Base-by-base conservation (phyloP, 2,329 filamentous ascomycete species). In the Dothiorella sarmentorum region DNA sequence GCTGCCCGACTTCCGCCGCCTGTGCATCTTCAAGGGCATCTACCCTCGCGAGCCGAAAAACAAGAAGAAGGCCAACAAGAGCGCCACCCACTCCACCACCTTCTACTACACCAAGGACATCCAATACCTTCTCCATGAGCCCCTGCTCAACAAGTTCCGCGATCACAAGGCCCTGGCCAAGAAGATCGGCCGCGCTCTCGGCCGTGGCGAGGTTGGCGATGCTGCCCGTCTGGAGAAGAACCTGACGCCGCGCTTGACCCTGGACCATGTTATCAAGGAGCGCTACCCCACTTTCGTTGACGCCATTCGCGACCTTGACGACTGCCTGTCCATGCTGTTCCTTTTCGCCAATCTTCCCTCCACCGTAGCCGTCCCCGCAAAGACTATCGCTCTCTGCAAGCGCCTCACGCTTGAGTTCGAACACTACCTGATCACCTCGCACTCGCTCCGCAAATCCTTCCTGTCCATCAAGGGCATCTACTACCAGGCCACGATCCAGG, bases 11-110 rank as follows among this genome's bases (percentile, higher is more conserved):
- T 99, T 99, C 79, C 88, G 94, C 78, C 89, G 96, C 78, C 83
- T 99, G 73, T 99, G 94, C 80, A 99, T 99, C 75, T 99, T 96
- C 88, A 97, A 97, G 81, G 94, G 83, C 81, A 97, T 99, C 74
- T 99, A 97, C 77, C 94, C 94, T 65, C 89, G 94, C 70, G 94
- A 99, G 80, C 94, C 94, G 63, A 86, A 94, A 71, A 96, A 89
- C 80, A 93, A 91, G 81, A 97, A 96, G 81, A 97, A 97, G 84
- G 94, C 90, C 40, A 90, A 89, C 71, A 96, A 95, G 76, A 91
- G 90, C 61, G 86, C 91, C 24, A 96, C 90, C 33, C 86, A 88
- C 62, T 92, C 89, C 58, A 97, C 93, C 26, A 99, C 94, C 62
- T 99, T 97, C 73, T 87, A 87, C 78, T 87, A 87, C 76, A 85